Evolutionary conservation across 306 rosid genomes (phyloP).

Genomic region (Cicer chorassanicum): DNA sequence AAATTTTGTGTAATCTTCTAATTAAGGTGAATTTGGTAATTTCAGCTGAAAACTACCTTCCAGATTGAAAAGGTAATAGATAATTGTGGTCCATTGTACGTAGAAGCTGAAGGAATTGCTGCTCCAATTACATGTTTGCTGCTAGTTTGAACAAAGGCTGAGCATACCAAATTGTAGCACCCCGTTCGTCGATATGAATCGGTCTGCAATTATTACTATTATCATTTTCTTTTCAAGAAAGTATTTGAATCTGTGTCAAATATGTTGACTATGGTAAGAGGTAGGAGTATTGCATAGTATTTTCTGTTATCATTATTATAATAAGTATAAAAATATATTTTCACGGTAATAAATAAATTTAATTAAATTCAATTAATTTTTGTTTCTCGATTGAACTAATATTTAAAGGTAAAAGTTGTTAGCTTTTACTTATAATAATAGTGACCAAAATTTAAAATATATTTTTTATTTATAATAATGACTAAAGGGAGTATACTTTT

Average conservation of each 20-base stretch:
- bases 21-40: neutral
- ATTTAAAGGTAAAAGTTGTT: too few relatives aligned
- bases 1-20: too few relatives aligned
- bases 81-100: slow-evolving; percentile 75
- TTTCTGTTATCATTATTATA: too few relatives aligned
- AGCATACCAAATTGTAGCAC: slow-evolving; percentile 82
- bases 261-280: too few relatives aligned
- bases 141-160: slow-evolving; percentile 91
- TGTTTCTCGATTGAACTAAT: too few relatives aligned
- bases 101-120: slow-evolving; percentile 81
- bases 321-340: too few relatives aligned
- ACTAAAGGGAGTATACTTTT: too few relatives aligned
- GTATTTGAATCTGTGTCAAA: slow-evolving; percentile 1
- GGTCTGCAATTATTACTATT: slow-evolving; percentile 53
- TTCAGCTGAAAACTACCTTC: slow-evolving; percentile 64
- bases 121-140: slow-evolving; percentile 81
- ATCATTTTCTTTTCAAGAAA: neutral
- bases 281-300: neutral
- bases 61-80: slow-evolving; percentile 74
- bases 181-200: slow-evolving; percentile 94
- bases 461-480: too few relatives aligned
- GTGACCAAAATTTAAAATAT: too few relatives aligned
- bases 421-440: too few relatives aligned
- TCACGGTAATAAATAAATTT: too few relatives aligned
- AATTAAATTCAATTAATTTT: too few relatives aligned